phyloP scores from a whole-genome alignment of 352 stramenopile genomes.

The Hyaloperonospora arabidopsidis region DNA sequence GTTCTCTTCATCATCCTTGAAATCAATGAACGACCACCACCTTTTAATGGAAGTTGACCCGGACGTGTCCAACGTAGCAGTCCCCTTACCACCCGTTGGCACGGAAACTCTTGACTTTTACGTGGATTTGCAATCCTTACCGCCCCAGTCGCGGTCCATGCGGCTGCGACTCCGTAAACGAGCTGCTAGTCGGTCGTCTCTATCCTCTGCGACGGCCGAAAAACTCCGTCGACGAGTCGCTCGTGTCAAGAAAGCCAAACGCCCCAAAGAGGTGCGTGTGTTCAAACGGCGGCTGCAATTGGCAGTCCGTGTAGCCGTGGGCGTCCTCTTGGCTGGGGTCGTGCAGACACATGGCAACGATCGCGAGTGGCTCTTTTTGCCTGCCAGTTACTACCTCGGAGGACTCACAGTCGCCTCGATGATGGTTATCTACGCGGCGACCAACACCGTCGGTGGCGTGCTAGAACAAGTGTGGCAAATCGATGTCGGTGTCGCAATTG shows the following conservation, averaged over 20 bases:
- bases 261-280: conserved; percentile 26
- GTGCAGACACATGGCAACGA: conserved; percentile 41
- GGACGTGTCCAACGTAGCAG: too few relatives aligned
- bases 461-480: conserved; percentile 70
- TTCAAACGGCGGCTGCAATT: conserved; percentile 43
- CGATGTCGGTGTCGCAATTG: conserved; percentile 53
- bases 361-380: conserved; percentile 50
- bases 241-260: conserved; percentile 41
- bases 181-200: conserved; percentile 11
- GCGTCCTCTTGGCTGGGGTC: conserved; percentile 49
- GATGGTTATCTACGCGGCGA: conserved; percentile 63
- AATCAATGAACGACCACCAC: too few relatives aligned
- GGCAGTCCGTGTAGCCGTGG: conserved; percentile 44
- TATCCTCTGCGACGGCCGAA: conserved; percentile 15
- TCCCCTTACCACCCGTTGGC: too few relatives aligned
- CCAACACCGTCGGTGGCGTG: conserved; percentile 49
- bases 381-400: conserved; percentile 59
- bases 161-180: conserved; percentile 33
- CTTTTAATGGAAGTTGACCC: too few relatives aligned
- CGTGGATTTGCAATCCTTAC: conserved; percentile 22
- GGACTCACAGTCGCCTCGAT: conserved; percentile 36
- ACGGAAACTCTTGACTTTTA: conserved; percentile 25
- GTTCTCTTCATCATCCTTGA: too few relatives aligned
- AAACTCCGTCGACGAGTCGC: conserved; percentile 20
- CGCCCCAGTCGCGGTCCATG: conserved; percentile 31